phyloP scores from a whole-genome alignment of 1,284 basidiomycete genomes.

The Papiliotrema fonsecae region DNA sequence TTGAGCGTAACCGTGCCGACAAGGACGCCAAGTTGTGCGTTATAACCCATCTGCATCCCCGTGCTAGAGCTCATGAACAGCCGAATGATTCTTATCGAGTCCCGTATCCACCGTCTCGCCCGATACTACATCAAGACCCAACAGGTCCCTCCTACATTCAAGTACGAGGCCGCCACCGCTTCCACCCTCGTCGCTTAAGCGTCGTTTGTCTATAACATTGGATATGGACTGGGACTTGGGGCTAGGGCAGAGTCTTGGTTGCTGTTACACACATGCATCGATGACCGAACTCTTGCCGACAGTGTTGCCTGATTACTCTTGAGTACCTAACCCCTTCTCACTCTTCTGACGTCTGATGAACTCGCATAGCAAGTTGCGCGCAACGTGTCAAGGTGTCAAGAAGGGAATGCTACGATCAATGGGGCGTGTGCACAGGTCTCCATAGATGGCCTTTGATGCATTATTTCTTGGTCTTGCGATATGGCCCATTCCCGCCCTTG shows the following conservation, averaged over 20 bases:
- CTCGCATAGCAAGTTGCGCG: too few relatives aligned
- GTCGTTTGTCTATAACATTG: background rate
- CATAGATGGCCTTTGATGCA: too few relatives aligned
- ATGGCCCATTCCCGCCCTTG: too few relatives aligned
- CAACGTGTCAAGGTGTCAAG: too few relatives aligned
- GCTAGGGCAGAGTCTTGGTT: conserved; percentile 2
- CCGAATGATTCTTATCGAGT: conserved; percentile 96
- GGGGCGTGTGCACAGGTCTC: too few relatives aligned
- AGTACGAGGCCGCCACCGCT: conserved; percentile 89
- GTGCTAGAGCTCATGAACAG: conserved; percentile 14
- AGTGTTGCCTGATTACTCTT: background rate
- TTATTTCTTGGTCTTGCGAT: too few relatives aligned
- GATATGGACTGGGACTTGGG: background rate
- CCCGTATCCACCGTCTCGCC: conserved; percentile 91
- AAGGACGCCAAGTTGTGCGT: conserved; percentile 93
- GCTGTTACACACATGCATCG: background rate
- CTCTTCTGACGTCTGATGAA: too few relatives aligned
- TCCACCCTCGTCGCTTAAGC: conserved; percentile 55
- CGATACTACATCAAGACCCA: conserved; percentile 98
- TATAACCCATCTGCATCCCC: conserved; percentile 5
- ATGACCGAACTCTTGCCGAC: conserved; percentile 3
- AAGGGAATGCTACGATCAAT: too few relatives aligned
- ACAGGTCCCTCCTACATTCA: conserved; percentile 96
- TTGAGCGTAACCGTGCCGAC: conserved; percentile 97
- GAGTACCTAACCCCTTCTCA: background rate